These are phyloP conservation scores for Phoma sp. DNA, from an alignment of 2,329 filamentous ascomycete species.

Conservation along the genomic window DNA sequence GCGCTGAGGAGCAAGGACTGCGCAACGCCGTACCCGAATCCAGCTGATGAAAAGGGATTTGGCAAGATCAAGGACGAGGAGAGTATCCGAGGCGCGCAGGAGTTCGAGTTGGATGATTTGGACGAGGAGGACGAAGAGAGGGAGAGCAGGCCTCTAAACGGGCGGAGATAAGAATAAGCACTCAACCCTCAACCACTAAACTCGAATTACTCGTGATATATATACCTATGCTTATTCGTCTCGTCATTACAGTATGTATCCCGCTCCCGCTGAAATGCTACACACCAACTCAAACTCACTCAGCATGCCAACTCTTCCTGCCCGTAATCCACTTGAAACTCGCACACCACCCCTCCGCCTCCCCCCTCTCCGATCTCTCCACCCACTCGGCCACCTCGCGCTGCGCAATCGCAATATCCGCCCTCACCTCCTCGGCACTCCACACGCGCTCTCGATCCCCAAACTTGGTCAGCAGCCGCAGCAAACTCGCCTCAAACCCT, in stretches of 20 bases:
- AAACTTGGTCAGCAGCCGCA: conserved; percentile 40
- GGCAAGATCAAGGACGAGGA: conserved; percentile 56
- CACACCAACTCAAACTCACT: not conserved
- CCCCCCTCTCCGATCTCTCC: conserved; percentile 28
- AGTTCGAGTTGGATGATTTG: conserved; percentile 48
- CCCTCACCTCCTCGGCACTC: conserved; percentile 37
- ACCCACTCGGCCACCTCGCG: conserved; percentile 39
- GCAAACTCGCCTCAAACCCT: conserved; percentile 36
- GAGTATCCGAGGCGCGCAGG: conserved; percentile 36
- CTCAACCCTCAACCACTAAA: too few species aligned
- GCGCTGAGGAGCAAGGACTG: conserved; percentile 59
- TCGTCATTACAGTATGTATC: not conserved
- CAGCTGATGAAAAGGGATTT: conserved; percentile 41
- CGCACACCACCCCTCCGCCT: conserved; percentile 44
- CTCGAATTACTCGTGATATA: too few species aligned
- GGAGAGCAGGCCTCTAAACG: conserved; percentile 33
- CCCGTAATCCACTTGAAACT: conserved; percentile 48
- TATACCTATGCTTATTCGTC: not conserved
- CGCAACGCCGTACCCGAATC: conserved; percentile 58
- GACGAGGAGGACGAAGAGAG: conserved; percentile 37
- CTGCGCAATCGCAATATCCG: conserved; percentile 31
- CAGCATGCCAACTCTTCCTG: conserved; percentile 37
- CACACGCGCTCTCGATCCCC: conserved; percentile 39
- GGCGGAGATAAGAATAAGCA: conserved; percentile 21
- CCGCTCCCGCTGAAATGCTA: conserved; percentile 8